These are phyloP conservation scores for Plasmodium gonderi DNA, from an alignment of 169 alveolate genomes.

Conservation along the genomic window DNA sequence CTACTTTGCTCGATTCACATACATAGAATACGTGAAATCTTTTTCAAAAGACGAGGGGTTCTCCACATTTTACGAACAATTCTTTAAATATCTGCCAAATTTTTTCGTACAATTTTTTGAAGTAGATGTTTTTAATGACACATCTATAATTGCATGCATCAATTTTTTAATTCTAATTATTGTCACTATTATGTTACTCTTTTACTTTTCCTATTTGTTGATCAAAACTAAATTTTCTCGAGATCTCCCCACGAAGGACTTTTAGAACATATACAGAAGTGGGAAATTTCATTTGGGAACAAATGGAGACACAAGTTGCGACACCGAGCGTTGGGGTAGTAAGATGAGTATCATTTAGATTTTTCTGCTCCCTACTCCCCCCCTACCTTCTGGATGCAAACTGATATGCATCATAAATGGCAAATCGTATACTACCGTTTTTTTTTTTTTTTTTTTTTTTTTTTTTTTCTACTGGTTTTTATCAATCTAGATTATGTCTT, in stretches of 20 bases:
- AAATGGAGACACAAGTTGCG: not conserved
- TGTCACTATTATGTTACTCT: constrained; percentile 14
- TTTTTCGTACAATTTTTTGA: constrained; percentile 17
- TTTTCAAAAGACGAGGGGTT: constrained; percentile 33
- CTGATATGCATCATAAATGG: too few species aligned
- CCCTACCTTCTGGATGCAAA: too few species aligned
- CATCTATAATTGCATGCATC: constrained; percentile 25
- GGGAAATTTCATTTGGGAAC: not conserved
- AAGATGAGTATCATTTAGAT: too few species aligned
- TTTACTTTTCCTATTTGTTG: constrained; percentile 41
- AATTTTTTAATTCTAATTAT: constrained; percentile 42
- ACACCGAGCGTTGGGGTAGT: too few species aligned
- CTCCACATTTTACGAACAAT: constrained; percentile 11
- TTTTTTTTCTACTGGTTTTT: too few species aligned
- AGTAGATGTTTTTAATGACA: constrained; percentile 40
- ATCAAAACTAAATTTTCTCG: constrained; percentile 12
- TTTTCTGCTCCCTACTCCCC: too few species aligned
- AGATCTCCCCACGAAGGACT: constrained; percentile 1
- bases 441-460: too few species aligned
- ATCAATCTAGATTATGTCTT: too few species aligned
- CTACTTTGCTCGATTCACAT: constrained; percentile 59
- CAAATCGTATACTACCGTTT: too few species aligned
- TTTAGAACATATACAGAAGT: not conserved
- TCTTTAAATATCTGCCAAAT: constrained; percentile 29
- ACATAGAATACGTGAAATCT: constrained; percentile 49